Base-by-base conservation (phyloP, 2,329 filamentous ascomycete genomes). In the Decorospora gaudefroyi region DNA sequence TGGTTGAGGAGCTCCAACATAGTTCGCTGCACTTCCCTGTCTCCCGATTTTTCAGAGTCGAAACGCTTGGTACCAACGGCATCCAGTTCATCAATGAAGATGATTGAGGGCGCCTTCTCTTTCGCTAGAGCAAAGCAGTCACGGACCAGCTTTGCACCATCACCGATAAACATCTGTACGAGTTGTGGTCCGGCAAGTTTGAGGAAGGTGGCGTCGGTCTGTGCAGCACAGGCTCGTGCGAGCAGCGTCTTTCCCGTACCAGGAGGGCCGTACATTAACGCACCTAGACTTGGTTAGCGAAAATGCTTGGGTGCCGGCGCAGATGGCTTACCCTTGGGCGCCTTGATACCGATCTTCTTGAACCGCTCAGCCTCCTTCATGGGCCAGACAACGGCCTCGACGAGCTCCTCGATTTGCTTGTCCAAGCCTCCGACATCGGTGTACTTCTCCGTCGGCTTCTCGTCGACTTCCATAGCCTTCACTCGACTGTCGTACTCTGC, bases 291-390 rank as follows among this genome's bases (percentile, higher is more conserved):
- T 7, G 26, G 50, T 63, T 39, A 61, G 47, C 21, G 12, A 16
- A 10, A 11, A 8, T 33, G 4, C 3, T 27, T 4, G 11, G 3
- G 25, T 30, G 17, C 55, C n/a, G 25, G 8, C 22, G 6, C 2
- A 17, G 11, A 18, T 17, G 40, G 37, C 75, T 51, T 82, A 96
- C 93, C 93, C 77, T 99, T 99, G 10, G 93, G 93, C 27, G 93
- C 92, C 78, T 99, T 99, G 79, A 99, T 99, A 60, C 93, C 93
- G 65, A 99, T 96, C 81, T 96, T 97, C 82, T 96, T 97, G 78
- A 99, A 99, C 13, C 92, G 84, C 62, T 99, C 95, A 1, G 93
- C 91, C 76, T 99, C 92, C 81, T 97, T 97, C 93, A 99, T 99
- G 2, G 93, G 93, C 92, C 92, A 97, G 19, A 99, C 93, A 35